Base-by-base conservation (phyloP, 106 monocot genomes). In the Agapanthus africanus region DNA sequence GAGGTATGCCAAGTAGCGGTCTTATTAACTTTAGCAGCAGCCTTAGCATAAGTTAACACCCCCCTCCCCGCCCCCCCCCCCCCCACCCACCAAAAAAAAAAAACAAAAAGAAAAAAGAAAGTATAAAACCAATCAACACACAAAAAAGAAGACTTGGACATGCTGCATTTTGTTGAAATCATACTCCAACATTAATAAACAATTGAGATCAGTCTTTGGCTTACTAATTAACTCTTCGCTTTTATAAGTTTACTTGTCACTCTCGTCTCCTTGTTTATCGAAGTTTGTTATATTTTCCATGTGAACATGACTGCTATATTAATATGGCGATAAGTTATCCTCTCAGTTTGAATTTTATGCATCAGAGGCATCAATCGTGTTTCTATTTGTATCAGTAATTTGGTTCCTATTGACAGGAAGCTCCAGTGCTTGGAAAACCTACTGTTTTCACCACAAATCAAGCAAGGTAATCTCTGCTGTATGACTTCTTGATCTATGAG, bases 371-470 rank as follows among this genome's bases (percentile, higher is more conserved):
- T 44, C 13, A 9, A 14, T 44, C 1, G 10, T 16, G 16, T n/a
- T 44, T 44, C 44, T 9, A 4, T 62, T 6, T 40, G 25, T 42
- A 62, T 19, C 1, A 10, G 40, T 51, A 9, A 6, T 2, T 74
- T 39, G 40, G 21, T 61, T 63, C 18, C 1, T 61, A n/a, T 90
- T 91, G 97, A 89, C 86, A 80, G 97, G 92, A 90, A 82, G 79
- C 89, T 33, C 97, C 97, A 44, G 85, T 99, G 34, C 71, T 99
- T 63, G 92, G 97, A 31, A 84, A 82, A 73, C 84, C 84, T 44
- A 85, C 97, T 4, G 65, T 87, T 72, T 87, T 92, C 63, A 66
- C 73, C 0, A 81, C 79, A 62, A 79, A 73, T 79, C 80, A 79
- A 79, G 46, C 76, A 26, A 92, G 92, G 97, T 99, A 92, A 42